Evolutionary conservation across 2,329 filamentous ascomycete genomes (phyloP), one percentile per base, ranked within the genome.

Genomic region (Zymoseptoria pseudotritici): DNA sequence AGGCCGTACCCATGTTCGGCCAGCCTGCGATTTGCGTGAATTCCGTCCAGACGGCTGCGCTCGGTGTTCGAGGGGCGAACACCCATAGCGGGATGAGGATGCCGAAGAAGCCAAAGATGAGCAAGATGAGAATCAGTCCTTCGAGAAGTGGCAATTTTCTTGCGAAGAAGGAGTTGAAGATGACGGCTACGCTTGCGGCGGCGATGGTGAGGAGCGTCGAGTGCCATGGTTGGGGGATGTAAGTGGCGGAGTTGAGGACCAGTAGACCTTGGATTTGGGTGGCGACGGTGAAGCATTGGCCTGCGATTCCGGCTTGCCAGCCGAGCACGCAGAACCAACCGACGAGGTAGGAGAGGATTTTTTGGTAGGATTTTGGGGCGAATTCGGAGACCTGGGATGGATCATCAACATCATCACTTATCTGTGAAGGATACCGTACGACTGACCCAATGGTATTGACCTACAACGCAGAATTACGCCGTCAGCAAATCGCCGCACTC

Each of bases 211-310:
- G 63, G 58, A 80, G 68, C 2, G 77, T 79, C 2, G 72, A 75
- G 58, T 80, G 77, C 76, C 77, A 80, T 58, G 71, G 62, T 55
- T 78, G 67, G 1, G 74, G 72, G 1, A 69, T 63, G 61, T 80
- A 80, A 2, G 66, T 67, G 1, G 72, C 70, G 54, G 78, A 67
- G 60, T 79, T 79, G 31, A 81, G 66, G 20, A 77, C 72, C 21
- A 78, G 72, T 19, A 80, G 52, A n/a, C 52, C 78, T 66, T 80
- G 77, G 17, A 80, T 76, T 50, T 77, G 75, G 4, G 72, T 75
- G 2, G 75, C 78, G 6, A 75, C 76, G 17, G 79, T 72, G 67
- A 77, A 78, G 11, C 73, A 74, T 54, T 76, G 76, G 3, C 74
- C 72, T 6, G 77, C 76, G 22, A 75, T 58, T 66, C 63, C 53